Evolutionary conservation across 805 yeast genomes (phyloP), one percentile per base, ranked within the genome.

Genomic region (Metschnikowia reukaufii): DNA sequence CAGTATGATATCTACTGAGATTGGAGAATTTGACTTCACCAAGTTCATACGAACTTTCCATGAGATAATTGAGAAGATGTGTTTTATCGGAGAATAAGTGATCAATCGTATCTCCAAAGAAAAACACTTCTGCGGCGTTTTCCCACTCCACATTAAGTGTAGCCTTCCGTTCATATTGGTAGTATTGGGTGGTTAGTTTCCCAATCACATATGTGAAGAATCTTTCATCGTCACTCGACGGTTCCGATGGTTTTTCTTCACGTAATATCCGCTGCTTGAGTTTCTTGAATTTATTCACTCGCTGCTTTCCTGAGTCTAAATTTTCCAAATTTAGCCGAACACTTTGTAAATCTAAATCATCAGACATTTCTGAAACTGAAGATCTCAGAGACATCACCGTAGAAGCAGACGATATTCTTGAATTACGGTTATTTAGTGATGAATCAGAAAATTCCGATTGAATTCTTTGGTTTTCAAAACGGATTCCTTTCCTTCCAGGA

Each of bases 1-100:
- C 39, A 8, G 30, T 41, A 30, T 54, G 59, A 33, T 47, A 55
- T 16, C 45, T 42, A 23, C 23, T 48, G 15, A 53, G 42, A 44
- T 52, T 54, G 21, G 55, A 50, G 40, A 59, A 59, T 8, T 48
- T 47, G n/a, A 50, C 45, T 19, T 55, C 54, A 8, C 64, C 64
- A 16, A 50, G 40, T 36, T 60, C 64, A 30, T 44, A 50, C 15
- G 55, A 34, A 39, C 58, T 49, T 33, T 49, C 50, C 17, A 44
- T 31, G 13, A 60, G 48, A 36, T 57, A 60, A 16, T 32, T 37
- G 33, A 58, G 37, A 21, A 49, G 47, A 17, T 42, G 45, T 15
- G 44, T 45, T 21, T 52, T 34, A 9, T 32, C 18, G 1, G 52
- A 35, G 21, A 60, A 57, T 10, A 58, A 23, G 2, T 36, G 39